Conservation (phyloP, 176 grass and related monocot species). For the Carex myosuroides region DNA sequence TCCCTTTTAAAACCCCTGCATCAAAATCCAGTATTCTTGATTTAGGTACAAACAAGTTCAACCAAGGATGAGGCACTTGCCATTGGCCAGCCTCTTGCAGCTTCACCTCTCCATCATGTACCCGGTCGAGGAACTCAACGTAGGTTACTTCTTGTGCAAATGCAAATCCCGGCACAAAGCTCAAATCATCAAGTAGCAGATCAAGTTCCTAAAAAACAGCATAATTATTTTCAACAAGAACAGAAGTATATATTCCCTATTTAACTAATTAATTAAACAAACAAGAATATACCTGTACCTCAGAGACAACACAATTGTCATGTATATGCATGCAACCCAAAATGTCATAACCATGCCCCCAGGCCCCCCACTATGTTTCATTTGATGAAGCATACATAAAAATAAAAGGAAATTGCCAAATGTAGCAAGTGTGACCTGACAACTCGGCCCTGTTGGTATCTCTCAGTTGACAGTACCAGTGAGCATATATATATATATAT, state of each 20-base stretch:
- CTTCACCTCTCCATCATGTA: constrained; percentile 38
- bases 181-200: constrained; percentile 33
- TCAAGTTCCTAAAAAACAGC: constrained; percentile 28
- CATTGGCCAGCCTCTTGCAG: constrained; percentile 41
- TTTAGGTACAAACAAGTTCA: constrained; percentile 68
- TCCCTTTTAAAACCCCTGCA: constrained; percentile 44
- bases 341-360: neutral
- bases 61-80: constrained; percentile 75
- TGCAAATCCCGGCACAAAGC: constrained; percentile 30
- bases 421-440: neutral
- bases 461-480: neutral
- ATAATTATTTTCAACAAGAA: neutral
- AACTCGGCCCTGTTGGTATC: neutral
- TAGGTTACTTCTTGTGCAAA: constrained; percentile 47
- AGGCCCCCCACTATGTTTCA: neutral
- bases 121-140: constrained; percentile 48
- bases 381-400: neutral
- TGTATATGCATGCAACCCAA: too few species aligned
- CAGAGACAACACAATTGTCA: neutral
- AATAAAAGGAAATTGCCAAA: neutral
- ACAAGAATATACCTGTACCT: neutral
- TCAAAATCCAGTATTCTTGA: constrained; percentile 56
- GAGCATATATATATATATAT: neutral
- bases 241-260: neutral
- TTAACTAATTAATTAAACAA: neutral